Conservation (phyloP, 2,329 filamentous ascomycete species). For the Fusarium nygamai region DNA sequence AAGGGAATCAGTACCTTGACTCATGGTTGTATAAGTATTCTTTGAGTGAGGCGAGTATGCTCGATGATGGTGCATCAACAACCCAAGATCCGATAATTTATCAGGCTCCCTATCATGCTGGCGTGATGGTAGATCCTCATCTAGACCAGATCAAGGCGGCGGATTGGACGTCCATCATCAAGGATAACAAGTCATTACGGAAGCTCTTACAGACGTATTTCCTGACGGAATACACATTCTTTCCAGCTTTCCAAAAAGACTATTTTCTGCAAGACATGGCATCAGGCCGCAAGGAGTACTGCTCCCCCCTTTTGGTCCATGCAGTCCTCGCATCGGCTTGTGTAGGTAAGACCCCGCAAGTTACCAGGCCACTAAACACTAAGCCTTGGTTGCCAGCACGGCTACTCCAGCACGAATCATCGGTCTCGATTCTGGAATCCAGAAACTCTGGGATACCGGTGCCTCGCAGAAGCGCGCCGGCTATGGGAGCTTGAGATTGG, state of each 20-base stretch:
- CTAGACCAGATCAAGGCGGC: background rate
- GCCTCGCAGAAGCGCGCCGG: background rate
- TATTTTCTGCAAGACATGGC: conserved; percentile 1
- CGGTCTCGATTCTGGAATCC: conserved; percentile 3
- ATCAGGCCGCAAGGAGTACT: background rate
- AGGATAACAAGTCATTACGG: background rate
- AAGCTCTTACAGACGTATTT: background rate
- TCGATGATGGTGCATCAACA: background rate
- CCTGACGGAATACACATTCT: background rate
- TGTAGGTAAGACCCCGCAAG: background rate
- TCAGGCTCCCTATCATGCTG: background rate
- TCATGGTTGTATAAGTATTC: background rate
- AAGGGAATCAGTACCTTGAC: background rate
- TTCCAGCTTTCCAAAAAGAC: background rate
- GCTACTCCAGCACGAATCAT: background rate
- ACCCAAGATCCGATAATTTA: background rate
- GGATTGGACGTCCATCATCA: background rate
- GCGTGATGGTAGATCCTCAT: background rate
- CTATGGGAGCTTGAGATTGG: background rate
- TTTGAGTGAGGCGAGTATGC: too few species aligned
- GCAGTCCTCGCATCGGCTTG: conserved; percentile 1
- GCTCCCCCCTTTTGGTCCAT: conserved; percentile 2
- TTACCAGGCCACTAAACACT: background rate
- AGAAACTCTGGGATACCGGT: background rate
- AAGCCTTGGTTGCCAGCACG: background rate